These are phyloP conservation scores for Nannizziopsis barbatae DNA, from an alignment of 2,329 filamentous ascomycete species.

Conservation along the genomic window DNA sequence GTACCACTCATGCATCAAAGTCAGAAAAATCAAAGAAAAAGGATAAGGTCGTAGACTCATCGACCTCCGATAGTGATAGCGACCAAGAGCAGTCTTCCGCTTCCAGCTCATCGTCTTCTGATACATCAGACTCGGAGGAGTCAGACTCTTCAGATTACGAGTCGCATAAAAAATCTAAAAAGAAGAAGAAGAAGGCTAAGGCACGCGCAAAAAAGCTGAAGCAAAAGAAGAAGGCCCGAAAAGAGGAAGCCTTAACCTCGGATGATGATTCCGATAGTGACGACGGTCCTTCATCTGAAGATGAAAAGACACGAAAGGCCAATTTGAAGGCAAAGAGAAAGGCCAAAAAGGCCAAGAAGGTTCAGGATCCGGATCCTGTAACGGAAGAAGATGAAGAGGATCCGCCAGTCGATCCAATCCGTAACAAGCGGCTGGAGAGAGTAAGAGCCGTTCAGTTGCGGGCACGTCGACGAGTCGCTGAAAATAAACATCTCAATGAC, in stretches of 20 bases:
- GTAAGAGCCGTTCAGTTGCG: conserved; percentile 1
- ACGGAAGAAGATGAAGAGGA: conserved; percentile 22
- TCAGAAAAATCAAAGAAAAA: conserved; percentile 18
- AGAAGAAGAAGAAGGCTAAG: conserved; percentile 14
- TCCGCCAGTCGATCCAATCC: conserved; percentile 9
- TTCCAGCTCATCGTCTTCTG: conserved; percentile 4
- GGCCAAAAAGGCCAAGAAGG: conserved; percentile 29
- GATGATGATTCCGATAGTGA: conserved; percentile 11
- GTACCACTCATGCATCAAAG: conserved; percentile 16
- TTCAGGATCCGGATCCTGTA: conserved; percentile 25
- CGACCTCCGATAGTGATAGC: conserved; percentile 17
- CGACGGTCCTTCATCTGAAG: conserved; percentile 19
- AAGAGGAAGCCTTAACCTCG: conserved; percentile 7
- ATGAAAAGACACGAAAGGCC: conserved; percentile 28
- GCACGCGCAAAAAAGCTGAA: conserved; percentile 7
- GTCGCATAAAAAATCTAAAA: conserved; percentile 10
- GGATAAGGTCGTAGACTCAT: conserved; percentile 18
- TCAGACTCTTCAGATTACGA: conserved; percentile 11
- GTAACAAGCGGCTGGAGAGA: not conserved
- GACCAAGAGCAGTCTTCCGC: conserved; percentile 2
- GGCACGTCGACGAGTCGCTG: not conserved
- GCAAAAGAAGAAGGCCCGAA: conserved; percentile 12
- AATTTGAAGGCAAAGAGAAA: conserved; percentile 33
- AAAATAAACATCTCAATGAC: conserved; percentile 6
- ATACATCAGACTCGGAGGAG: conserved; percentile 2